Evolutionary conservation across 331 rosid species (phyloP).

Genomic region (Stylosanthes scabra): DNA sequence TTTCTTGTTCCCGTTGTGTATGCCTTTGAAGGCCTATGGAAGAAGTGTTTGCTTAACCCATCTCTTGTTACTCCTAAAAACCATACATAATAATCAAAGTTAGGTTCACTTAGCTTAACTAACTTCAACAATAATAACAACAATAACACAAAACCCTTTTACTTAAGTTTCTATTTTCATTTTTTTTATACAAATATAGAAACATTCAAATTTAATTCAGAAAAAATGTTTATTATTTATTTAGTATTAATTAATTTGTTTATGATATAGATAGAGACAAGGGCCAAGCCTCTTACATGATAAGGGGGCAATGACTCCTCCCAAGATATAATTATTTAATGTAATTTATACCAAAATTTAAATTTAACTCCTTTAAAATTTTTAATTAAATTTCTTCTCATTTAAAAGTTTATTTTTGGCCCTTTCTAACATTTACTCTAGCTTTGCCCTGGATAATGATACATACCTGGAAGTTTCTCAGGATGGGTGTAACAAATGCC

Average conservation of each 20-base stretch:
- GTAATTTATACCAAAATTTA: too few species aligned
- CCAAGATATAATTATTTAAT: too few species aligned
- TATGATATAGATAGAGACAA: too few species aligned
- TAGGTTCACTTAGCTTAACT: slow-evolving; percentile 71
- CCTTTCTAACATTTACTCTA: too few species aligned
- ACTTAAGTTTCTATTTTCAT: background rate
- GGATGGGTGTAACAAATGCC: slow-evolving; percentile 95
- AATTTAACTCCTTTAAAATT: too few species aligned
- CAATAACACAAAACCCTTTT: slow-evolving; percentile 3
- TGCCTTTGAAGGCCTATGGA: slow-evolving; percentile 88
- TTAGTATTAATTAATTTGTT: too few species aligned
- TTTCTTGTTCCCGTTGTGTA: slow-evolving; percentile 90
- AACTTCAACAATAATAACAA: background rate
- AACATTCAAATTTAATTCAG: background rate
- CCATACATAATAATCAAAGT: slow-evolving; percentile 44
- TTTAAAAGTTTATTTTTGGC: too few species aligned
- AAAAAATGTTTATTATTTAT: background rate
- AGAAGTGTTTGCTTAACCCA: slow-evolving; percentile 79
- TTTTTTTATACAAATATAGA: background rate
- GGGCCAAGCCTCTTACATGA: too few species aligned
- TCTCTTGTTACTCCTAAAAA: slow-evolving; percentile 84
- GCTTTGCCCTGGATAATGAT: too few species aligned
- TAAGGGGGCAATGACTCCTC: too few species aligned
- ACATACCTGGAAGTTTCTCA: slow-evolving; percentile 83
- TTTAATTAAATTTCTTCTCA: too few species aligned